Base-by-base conservation (phyloP, 2,329 filamentous ascomycete genomes). In the Coniochaeta ligniaria region DNA sequence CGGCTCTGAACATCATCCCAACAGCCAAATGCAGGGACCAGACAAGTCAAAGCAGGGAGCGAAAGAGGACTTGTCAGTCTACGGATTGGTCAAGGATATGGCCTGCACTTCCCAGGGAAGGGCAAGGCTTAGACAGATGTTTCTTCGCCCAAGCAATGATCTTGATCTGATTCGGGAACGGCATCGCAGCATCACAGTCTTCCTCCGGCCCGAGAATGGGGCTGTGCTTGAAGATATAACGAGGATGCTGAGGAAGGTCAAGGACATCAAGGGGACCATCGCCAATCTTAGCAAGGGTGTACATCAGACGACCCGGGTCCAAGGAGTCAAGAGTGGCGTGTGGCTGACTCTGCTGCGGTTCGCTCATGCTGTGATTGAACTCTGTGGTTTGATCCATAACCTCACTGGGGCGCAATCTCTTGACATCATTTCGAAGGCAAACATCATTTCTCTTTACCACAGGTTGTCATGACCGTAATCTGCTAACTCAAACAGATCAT, bases 51-150 rank as follows among this genome's bases (percentile, higher is more conserved):
- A 78, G 28, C 85, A 82, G 1, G 87, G 83, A 22, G 82, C 83
- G 0, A 96, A 94, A 71, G 92, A 96, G 74, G 89, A 86, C 17
- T 79, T 95, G 1, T 98, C 91, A 0, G 76, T 96, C 0, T 96
- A 90, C 71, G 93, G 91, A 0, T 76, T 98, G 0, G 96, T 97
- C 63, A 85, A 89, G 61, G 80, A 85, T 60, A 77, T 95, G 33
- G 86, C 89, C 28, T 83, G 83, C 60, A 97, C 92, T 3, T 82
- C 89, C 1, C 92, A 97, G 71, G 95, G 95, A 0, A 91, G 86
- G 66, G 70, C 77, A 28, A 81, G 83, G 50, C 79, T 99, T 6
- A 87, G 90, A n/a, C 88, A 91, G 66, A 83, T 90, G 58, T 95
- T 99, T 65, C 76, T 97, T 8, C 86, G 90, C 0, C 95, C 95